These are phyloP conservation scores for Ceratobasidium sp. DNA, from an alignment of 1,284 basidiomycete species.

Conservation along the genomic window DNA sequence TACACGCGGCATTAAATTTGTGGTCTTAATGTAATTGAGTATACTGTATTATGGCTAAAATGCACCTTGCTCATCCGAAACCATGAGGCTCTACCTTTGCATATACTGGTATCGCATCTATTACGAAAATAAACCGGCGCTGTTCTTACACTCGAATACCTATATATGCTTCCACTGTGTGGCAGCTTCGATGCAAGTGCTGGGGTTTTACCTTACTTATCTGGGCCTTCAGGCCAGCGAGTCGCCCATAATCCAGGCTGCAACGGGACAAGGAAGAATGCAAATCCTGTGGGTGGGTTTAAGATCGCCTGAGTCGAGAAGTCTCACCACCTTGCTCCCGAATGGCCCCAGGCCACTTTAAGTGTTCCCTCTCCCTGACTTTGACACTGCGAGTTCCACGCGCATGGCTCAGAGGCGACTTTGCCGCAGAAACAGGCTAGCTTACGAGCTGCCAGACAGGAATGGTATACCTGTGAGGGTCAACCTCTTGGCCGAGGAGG, in stretches of 20 bases:
- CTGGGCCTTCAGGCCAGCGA: no score
- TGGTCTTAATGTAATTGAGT: no score
- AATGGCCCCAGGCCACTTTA: neutral
- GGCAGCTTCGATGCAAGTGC: neutral
- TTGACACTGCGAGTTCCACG: neutral
- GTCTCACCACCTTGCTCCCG: neutral
- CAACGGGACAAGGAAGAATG: no score
- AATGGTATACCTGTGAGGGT: neutral
- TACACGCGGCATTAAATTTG: no score
- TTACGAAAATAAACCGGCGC: no score
- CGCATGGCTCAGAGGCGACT: neutral
- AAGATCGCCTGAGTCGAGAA: neutral
- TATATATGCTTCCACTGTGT: no score
- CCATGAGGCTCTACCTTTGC: no score
- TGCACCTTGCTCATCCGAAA: no score
- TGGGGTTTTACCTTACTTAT: neutral
- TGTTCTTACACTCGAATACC: no score
- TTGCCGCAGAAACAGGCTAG: neutral
- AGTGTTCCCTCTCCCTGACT: neutral
- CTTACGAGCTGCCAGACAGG: neutral
- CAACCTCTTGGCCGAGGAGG: neutral
- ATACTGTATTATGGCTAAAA: neutral
- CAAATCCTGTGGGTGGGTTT: neutral
- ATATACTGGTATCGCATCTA: neutral
- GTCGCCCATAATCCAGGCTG: neutral